Percentiles rank a stretch among this genome's conserved stretches.
Conservation (phyloP, 2,329 filamentous ascomycete genomes). For the Penicillium rolfsii region DNA sequence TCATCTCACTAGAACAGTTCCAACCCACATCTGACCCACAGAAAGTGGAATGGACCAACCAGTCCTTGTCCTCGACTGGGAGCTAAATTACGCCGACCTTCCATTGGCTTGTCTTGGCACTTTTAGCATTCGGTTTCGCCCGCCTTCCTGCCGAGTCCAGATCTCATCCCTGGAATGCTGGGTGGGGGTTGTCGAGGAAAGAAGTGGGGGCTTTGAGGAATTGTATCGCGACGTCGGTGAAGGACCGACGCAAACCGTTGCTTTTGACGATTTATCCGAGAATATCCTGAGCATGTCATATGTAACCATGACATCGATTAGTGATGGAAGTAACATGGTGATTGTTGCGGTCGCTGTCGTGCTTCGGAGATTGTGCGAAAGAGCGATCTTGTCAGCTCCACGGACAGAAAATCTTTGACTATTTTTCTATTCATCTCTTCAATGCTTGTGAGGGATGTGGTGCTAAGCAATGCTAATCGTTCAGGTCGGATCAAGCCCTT, state of each 20-base stretch:
- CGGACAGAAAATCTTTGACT: not conserved
- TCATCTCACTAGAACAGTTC: slow-evolving; percentile 1
- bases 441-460: not conserved
- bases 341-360: not conserved
- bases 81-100: not conserved
- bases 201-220: not conserved
- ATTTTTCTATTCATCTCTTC: not conserved
- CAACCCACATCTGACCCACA: slow-evolving; percentile 11
- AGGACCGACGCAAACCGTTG: not conserved
- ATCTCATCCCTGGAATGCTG: not conserved
- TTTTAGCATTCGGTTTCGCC: slow-evolving; percentile 1
- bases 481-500: slow-evolving; percentile 44
- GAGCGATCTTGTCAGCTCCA: not conserved
- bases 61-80: not conserved
- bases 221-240: not conserved
- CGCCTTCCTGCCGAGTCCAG: not conserved
- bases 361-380: not conserved
- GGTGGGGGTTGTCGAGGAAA: not conserved
- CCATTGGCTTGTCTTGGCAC: not conserved
- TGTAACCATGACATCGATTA: not conserved
- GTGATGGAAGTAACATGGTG: not conserved
- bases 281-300: not conserved
- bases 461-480: slow-evolving; percentile 37
- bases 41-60: not conserved
- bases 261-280: not conserved